Conservation (phyloP, 1,139 yeast genomes). For the Arxiozyma telluris region DNA sequence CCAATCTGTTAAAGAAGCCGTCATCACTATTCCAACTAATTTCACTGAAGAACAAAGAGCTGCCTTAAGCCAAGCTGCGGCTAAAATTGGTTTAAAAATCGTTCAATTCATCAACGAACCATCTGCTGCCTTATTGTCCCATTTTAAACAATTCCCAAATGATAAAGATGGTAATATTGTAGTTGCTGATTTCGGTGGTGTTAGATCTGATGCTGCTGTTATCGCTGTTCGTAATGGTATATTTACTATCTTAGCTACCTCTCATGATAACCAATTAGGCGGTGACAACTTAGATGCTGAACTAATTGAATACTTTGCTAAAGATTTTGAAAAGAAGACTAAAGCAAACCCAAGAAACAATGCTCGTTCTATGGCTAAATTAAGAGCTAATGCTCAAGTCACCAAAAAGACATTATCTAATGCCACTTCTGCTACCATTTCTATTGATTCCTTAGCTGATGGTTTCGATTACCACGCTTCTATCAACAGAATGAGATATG, state of each 20-base stretch:
- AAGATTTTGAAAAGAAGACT: constrained; percentile 87
- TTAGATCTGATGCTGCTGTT: constrained; percentile 93
- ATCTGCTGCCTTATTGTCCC: constrained; percentile 79
- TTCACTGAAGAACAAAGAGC: constrained; percentile 66
- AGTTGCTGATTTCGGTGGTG: constrained; percentile 95
- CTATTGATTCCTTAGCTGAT: constrained; percentile 89
- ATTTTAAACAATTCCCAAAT: constrained; percentile 44
- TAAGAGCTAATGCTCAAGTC: constrained; percentile 71
- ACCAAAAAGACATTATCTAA: constrained; percentile 90
- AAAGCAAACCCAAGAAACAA: constrained; percentile 72
- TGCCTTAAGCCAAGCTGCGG: constrained; percentile 54
- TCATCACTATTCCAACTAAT: constrained; percentile 85
- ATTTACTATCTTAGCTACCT: constrained; percentile 78
- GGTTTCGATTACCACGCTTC: constrained; percentile 91
- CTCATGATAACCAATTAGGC: constrained; percentile 76
- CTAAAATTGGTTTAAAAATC: constrained; percentile 67
- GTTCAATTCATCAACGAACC: constrained; percentile 91
- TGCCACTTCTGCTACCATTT: constrained; percentile 80
- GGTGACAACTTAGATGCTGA: constrained; percentile 80
- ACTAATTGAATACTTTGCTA: constrained; percentile 74
- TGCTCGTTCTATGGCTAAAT: constrained; percentile 81
- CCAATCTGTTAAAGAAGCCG: constrained; percentile 68
- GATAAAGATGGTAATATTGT: constrained; percentile 71
- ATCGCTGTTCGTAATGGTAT: constrained; percentile 80
- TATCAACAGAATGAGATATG: constrained; percentile 90